A percentile compares a stretch with the other conserved stretches of the same genome.
Conservation (phyloP, 2,329 filamentous ascomycete genomes). For the Colletotrichum sp. region DNA sequence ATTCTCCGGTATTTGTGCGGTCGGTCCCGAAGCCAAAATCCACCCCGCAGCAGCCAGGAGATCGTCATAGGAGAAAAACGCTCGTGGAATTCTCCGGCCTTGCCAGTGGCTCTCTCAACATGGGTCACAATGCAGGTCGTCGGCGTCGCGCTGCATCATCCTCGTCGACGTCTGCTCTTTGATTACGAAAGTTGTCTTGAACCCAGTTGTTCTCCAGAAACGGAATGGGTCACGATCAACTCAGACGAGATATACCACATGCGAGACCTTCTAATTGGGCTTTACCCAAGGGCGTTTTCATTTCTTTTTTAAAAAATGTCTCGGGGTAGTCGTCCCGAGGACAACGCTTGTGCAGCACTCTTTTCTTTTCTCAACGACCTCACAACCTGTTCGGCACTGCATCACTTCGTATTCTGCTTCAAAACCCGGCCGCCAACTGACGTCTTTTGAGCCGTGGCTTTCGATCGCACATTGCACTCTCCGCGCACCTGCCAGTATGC, state of each 20-base stretch:
- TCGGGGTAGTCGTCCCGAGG: not conserved
- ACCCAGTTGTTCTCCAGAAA: not conserved
- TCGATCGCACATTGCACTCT: not conserved
- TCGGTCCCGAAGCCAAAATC: conserved; percentile 13
- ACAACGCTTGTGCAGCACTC: not conserved
- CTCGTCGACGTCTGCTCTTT: not conserved
- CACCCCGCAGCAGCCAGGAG: not conserved
- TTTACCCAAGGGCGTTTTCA: not conserved
- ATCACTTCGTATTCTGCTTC: not conserved
- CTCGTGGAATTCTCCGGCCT: not conserved
- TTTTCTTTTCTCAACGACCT: not conserved
- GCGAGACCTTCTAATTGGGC: not conserved
- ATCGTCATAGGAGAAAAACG: not conserved
- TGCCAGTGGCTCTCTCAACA: not conserved
- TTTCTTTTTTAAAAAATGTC: not conserved
- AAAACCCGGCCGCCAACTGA: not conserved
- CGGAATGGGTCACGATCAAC: not conserved
- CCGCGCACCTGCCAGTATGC: not conserved
- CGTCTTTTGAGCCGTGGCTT: not conserved
- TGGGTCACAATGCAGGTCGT: not conserved
- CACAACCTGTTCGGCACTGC: not conserved
- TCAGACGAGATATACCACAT: not conserved
- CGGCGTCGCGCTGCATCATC: not conserved
- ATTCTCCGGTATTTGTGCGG: not conserved
- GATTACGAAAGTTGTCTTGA: not conserved